These are phyloP conservation scores for Hysterangium stoloniferum DNA, from an alignment of 768 basidiomycete genomes.

Conservation along the genomic window DNA sequence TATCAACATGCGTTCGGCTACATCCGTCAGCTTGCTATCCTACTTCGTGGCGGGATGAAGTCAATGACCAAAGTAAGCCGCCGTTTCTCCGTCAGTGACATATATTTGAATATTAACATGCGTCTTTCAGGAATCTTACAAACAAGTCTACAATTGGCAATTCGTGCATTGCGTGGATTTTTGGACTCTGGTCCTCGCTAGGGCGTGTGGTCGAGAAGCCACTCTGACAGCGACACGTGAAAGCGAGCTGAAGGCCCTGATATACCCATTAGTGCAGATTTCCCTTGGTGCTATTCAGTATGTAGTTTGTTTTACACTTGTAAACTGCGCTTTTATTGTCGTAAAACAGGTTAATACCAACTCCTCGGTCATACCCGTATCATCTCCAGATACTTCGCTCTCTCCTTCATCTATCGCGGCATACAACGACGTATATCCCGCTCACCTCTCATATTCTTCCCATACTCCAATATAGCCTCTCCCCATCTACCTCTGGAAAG, in stretches of 20 bases:
- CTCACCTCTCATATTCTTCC: slow-evolving; percentile 82
- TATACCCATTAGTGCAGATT: slow-evolving; percentile 95
- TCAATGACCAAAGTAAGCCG: slow-evolving; percentile 64
- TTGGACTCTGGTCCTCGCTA: slow-evolving; percentile 83
- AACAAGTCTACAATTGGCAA: slow-evolving; percentile 98
- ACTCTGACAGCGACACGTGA: slow-evolving; percentile 44
- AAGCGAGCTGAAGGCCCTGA: slow-evolving; percentile 77
- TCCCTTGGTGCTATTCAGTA: slow-evolving; percentile 89
- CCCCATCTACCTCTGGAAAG: slow-evolving; percentile 63
- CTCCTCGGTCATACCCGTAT: slow-evolving; percentile 87
- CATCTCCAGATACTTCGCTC: slow-evolving; percentile 90
- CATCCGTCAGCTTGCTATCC: slow-evolving; percentile 91
- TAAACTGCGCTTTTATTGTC: neutral
- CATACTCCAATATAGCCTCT: slow-evolving; percentile 70
- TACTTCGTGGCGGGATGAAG: slow-evolving; percentile 87
- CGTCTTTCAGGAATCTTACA: slow-evolving; percentile 67
- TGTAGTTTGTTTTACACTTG: slow-evolving; percentile 24
- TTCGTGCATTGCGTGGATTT: slow-evolving; percentile 94
- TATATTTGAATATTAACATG: slow-evolving; percentile 7
- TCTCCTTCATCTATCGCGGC: slow-evolving; percentile 74
- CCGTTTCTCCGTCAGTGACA: neutral
- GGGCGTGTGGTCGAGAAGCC: slow-evolving; percentile 60
- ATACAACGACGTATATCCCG: slow-evolving; percentile 82
- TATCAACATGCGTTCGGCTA: slow-evolving; percentile 97
- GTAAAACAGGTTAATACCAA: slow-evolving; percentile 68